Base-by-base conservation (phyloP, 2,329 filamentous ascomycete species). In the Gaeumannomyces sp. region DNA sequence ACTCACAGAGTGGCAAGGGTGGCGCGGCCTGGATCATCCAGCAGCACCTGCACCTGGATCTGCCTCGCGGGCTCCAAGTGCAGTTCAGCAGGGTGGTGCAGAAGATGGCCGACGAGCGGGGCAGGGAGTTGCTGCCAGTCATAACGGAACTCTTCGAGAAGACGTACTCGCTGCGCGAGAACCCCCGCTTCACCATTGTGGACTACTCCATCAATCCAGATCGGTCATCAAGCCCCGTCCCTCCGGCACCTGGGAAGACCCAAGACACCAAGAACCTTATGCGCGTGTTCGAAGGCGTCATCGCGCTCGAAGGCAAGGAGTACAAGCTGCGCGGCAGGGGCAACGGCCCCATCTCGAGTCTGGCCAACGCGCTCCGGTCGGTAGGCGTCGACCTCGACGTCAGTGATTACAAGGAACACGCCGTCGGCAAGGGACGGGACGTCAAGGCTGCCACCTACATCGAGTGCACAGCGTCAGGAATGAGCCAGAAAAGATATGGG, bases 401-500 rank as follows among this genome's bases (percentile, higher is more conserved):
- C 63, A 86, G 89, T 60, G 92, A 97, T 76, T 98, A 98, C 82
- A 97, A 96, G 81, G 95, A 98, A 77, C 94, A 98, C 78, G 90
- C 93, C 33, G 93, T 98, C 70, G 92, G 92, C 69, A 82, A 83
- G 63, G 92, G 91, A 67, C 85, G 87, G 65, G 86, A 92, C 67
- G 92, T 94, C 69, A 96, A 96, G 80, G 94, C 94, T n/a, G 94
- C 93, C 2, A 92, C 93, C 2, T 98, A 96, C 74, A 96, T 98
- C 68, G 91, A 97, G 76, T 97, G 93, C 77, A 93, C 85, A 33
- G 83, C 88, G 27, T 78, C 84, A 4, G 86, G 85, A 60, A 89
- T 83, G 68, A 84, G 84, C 64, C 82, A 91, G 71, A 89, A n/a
- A n/a, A 86, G 72, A 89, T 96, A 2, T 97, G 93, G 92, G 93